These are phyloP conservation scores for Paramarasmius palmivorus DNA, from an alignment of 1,284 basidiomycete species.

Conservation along the genomic window DNA sequence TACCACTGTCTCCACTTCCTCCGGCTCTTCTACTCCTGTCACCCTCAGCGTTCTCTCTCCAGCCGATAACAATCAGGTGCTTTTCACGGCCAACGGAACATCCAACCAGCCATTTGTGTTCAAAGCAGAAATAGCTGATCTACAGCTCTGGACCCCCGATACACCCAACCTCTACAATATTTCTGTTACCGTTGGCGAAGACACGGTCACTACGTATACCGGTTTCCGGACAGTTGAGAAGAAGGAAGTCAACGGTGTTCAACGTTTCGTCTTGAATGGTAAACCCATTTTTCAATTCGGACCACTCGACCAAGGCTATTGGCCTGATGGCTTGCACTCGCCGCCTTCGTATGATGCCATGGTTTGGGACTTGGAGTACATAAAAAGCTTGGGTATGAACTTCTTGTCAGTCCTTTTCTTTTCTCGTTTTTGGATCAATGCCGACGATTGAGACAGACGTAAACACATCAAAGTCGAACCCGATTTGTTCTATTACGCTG, in stretches of 20 bases:
- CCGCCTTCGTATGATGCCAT: conserved; percentile 17
- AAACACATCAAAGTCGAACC: conserved; percentile 20
- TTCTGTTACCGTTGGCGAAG: conserved; percentile 13
- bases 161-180: conserved; percentile 15
- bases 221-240: conserved; percentile 17
- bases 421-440: neutral
- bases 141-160: conserved; percentile 14
- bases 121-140: conserved; percentile 10
- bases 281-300: conserved; percentile 17
- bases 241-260: conserved; percentile 14
- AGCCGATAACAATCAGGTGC: conserved; percentile 9
- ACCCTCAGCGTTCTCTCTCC: conserved; percentile 12
- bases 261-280: conserved; percentile 16
- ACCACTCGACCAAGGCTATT: conserved; percentile 18
- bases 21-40: conserved; percentile 5
- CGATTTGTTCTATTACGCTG: conserved; percentile 16
- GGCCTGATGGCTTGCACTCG: conserved; percentile 17
- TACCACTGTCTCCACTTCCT: conserved; percentile 15
- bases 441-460: neutral
- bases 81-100: conserved; percentile 12
- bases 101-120: conserved; percentile 12
- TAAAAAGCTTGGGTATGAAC: conserved; percentile 18
- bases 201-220: conserved; percentile 12
- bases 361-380: conserved; percentile 16
- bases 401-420: conserved; percentile 2